Evolutionary conservation across 2,329 filamentous ascomycete species (phyloP).

Genomic region (Didymella arachidicola): DNA sequence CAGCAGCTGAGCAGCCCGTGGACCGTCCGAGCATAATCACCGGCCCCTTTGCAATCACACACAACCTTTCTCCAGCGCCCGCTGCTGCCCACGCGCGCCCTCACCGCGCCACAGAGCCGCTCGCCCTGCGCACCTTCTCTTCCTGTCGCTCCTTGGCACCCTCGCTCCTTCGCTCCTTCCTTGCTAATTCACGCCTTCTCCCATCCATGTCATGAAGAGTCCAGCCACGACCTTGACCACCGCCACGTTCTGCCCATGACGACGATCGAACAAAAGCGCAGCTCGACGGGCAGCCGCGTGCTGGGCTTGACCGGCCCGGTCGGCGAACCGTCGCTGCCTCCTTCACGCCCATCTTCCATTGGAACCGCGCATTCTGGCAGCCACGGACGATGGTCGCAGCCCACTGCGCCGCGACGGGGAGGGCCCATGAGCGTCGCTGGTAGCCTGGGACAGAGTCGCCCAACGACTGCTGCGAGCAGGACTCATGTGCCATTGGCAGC

Average conservation of each 20-base stretch:
- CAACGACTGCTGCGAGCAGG: slow-evolving; percentile 73
- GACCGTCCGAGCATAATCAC: slow-evolving; percentile 13
- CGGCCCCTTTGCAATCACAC: slow-evolving; percentile 20
- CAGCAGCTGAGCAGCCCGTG: slow-evolving; percentile 3
- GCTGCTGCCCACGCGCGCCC: slow-evolving; percentile 16
- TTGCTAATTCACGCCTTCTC: slow-evolving; percentile 8
- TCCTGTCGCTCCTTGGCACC: slow-evolving; percentile 30
- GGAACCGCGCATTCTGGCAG: slow-evolving; percentile 49
- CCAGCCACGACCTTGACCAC: slow-evolving; percentile 37
- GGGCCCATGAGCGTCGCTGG: slow-evolving; percentile 52
- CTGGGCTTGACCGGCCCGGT: slow-evolving; percentile 55
- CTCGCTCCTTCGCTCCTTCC: slow-evolving; percentile 20
- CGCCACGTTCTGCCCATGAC: slow-evolving; percentile 46
- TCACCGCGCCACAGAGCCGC: slow-evolving; percentile 14
- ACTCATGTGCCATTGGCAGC: slow-evolving; percentile 91
- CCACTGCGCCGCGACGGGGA: slow-evolving; percentile 63
- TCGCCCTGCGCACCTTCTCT: slow-evolving; percentile 25
- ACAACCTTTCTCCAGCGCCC: slow-evolving; percentile 13
- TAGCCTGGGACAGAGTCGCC: slow-evolving; percentile 56
- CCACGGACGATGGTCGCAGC: slow-evolving; percentile 61
- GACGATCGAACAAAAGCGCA: slow-evolving; percentile 41
- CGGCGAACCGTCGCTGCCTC: slow-evolving; percentile 58
- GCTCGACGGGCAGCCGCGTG: slow-evolving; percentile 46
- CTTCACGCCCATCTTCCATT: slow-evolving; percentile 56
- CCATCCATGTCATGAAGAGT: slow-evolving; percentile 46